Evolutionary conservation across 192 early-diverging fungal genomes (phyloP).

Genomic region (Allomyces arbusculus): DNA sequence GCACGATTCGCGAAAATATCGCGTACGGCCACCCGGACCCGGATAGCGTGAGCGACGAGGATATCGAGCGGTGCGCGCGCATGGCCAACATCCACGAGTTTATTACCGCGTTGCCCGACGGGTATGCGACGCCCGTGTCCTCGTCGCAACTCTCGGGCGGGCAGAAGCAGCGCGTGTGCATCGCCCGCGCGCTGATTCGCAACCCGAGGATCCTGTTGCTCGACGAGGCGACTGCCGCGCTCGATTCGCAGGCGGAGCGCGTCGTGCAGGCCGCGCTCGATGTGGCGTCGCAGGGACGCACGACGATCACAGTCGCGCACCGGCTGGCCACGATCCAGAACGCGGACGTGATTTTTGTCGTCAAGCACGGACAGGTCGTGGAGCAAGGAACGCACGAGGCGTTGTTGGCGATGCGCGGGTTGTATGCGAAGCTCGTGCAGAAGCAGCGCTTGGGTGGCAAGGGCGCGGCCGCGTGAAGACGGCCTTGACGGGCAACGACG

Average conservation of each 20-base stretch:
- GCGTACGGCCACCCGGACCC: slow-evolving; percentile 27
- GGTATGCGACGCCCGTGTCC: neutral
- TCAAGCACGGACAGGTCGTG: slow-evolving; percentile 35
- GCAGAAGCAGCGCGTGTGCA: slow-evolving; percentile 50
- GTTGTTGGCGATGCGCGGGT: slow-evolving; percentile 29
- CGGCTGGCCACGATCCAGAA: slow-evolving; percentile 64
- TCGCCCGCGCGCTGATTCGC: slow-evolving; percentile 45
- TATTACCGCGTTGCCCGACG: slow-evolving; percentile 4
- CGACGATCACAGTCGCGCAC: slow-evolving; percentile 57
- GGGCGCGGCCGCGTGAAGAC: too few relatives aligned
- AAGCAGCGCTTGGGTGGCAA: slow-evolving; percentile 18
- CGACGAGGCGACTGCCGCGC: slow-evolving; percentile 67
- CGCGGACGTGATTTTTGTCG: slow-evolving; percentile 52
- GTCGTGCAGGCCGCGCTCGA: slow-evolving; percentile 66
- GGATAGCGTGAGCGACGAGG: slow-evolving; percentile 15
- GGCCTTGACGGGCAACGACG: too few relatives aligned
- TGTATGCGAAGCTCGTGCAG: slow-evolving; percentile 38
- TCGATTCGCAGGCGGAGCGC: slow-evolving; percentile 62
- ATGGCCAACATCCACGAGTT: slow-evolving; percentile 36
- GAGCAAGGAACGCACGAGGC: slow-evolving; percentile 50
- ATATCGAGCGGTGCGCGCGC: slow-evolving; percentile 22
- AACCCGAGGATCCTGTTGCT: slow-evolving; percentile 49
- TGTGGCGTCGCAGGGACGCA: slow-evolving; percentile 38
- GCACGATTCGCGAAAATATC: slow-evolving; percentile 36
- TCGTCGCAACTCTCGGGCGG: slow-evolving; percentile 31